phyloP scores from a whole-genome alignment of 805 yeast genomes.

The Debaryomyces tyrocola region DNA sequence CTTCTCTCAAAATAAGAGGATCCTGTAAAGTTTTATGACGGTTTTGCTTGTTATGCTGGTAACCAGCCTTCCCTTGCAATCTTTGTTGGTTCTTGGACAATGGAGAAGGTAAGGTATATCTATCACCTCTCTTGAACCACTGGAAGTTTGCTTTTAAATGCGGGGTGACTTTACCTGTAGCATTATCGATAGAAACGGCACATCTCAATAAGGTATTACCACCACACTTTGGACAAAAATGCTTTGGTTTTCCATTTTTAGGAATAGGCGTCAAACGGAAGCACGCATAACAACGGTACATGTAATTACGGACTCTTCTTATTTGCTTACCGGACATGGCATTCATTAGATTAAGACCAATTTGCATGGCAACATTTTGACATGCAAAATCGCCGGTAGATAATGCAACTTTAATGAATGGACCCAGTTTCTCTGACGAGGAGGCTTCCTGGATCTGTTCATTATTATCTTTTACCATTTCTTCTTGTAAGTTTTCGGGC shows the following conservation, averaged over 20 bases:
- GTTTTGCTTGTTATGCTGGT: slow-evolving; percentile 66
- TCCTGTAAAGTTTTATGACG: slow-evolving; percentile 50
- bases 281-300: slow-evolving; percentile 98
- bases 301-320: slow-evolving; percentile 81
- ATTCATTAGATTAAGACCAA: slow-evolving; percentile 86
- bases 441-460: slow-evolving; percentile 50
- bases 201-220: slow-evolving; percentile 88
- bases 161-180: slow-evolving; percentile 80
- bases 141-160: slow-evolving; percentile 89
- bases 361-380: slow-evolving; percentile 90
- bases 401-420: slow-evolving; percentile 70
- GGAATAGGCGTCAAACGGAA: slow-evolving; percentile 80
- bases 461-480: slow-evolving; percentile 63
- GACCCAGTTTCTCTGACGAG: slow-evolving; percentile 17
- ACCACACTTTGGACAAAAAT: slow-evolving; percentile 95
- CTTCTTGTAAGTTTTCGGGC: slow-evolving; percentile 75
- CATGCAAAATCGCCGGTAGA: slow-evolving; percentile 97
- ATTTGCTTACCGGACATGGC: slow-evolving; percentile 81
- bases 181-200: slow-evolving; percentile 79
- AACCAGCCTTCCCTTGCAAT: slow-evolving; percentile 75
- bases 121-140: slow-evolving; percentile 89
- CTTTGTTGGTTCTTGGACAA: slow-evolving; percentile 72
- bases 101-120: slow-evolving; percentile 84
- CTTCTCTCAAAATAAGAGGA: slow-evolving; percentile 73
- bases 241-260: slow-evolving; percentile 71